Evolutionary conservation across 352 stramenopile genomes (phyloP).

Genomic region (Pythium rhizo-oryzae): DNA sequence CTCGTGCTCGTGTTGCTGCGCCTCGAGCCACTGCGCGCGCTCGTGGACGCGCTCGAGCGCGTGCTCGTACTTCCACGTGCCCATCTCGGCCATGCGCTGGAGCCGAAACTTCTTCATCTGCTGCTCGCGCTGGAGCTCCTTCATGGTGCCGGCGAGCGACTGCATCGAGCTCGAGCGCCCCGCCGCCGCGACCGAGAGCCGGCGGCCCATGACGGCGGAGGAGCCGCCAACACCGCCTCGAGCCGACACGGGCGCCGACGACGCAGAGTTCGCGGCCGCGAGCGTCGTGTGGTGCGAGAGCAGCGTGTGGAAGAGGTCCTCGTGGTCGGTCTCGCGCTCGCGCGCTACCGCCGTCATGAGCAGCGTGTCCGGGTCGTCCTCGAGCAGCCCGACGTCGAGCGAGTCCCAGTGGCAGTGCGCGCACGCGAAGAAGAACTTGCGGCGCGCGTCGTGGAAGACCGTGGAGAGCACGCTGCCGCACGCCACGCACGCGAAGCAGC

Average conservation of each 20-base stretch:
- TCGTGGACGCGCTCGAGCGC: conserved; percentile 51
- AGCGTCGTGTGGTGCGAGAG: conserved; percentile 55
- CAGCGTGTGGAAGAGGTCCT: conserved; percentile 77
- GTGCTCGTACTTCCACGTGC: conserved; percentile 74
- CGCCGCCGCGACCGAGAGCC: conserved; percentile 1
- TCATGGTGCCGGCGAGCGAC: conserved; percentile 68
- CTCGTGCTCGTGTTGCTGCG: conserved; percentile 59
- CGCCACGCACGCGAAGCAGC: conserved; percentile 77
- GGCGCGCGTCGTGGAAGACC: conserved; percentile 53
- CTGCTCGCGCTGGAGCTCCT: conserved; percentile 79
- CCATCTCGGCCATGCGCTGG: conserved; percentile 73
- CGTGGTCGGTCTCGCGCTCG: conserved; percentile 70
- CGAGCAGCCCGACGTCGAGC: conserved; percentile 54
- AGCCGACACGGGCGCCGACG: conserved; percentile 1
- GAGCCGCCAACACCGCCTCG: not conserved
- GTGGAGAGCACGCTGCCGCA: conserved; percentile 74
- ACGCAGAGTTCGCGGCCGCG: conserved; percentile 15
- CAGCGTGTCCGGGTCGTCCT: conserved; percentile 84
- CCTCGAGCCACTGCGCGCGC: conserved; percentile 58
- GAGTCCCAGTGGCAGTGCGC: conserved; percentile 89
- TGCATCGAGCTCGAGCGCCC: conserved; percentile 40
- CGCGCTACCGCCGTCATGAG: conserved; percentile 78
- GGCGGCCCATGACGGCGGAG: conserved; percentile 1
- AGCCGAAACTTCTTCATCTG: conserved; percentile 82
- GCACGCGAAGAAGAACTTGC: conserved; percentile 83